These are phyloP conservation scores for Colletotrichum incanum DNA, from an alignment of 2,329 filamentous ascomycete species.

Conservation along the genomic window DNA sequence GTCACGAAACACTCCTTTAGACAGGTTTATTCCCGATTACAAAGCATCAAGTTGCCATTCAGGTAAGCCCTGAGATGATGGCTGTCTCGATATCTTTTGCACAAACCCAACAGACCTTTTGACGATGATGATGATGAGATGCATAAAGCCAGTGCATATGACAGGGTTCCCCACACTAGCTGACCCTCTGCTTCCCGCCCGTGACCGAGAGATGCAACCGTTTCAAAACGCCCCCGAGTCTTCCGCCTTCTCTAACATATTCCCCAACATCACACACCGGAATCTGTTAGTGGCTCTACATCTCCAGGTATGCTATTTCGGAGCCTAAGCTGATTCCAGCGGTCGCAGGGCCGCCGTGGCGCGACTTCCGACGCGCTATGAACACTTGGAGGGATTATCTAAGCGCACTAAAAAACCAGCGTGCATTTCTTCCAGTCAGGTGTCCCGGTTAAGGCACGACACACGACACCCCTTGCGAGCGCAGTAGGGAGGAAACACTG, in stretches of 20 bases:
- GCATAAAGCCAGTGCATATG: constrained; percentile 10
- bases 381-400: constrained; percentile 26
- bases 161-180: constrained; percentile 33
- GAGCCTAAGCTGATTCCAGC: not conserved
- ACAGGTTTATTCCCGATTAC: not conserved
- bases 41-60: not conserved
- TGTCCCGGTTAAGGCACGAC: constrained; percentile 15
- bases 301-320: not conserved
- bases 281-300: constrained; percentile 9
- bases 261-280: fast-evolving
- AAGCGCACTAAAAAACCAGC: constrained; percentile 25
- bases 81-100: not conserved
- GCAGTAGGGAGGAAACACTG: not conserved
- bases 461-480: not conserved
- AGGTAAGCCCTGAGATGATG: not conserved
- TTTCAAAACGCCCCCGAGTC: constrained; percentile 17
- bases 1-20: not conserved
- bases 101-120: not conserved
- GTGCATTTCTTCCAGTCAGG: constrained; percentile 32
- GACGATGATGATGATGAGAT: not conserved
- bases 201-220: constrained; percentile 21
- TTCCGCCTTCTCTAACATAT: constrained; percentile 2
- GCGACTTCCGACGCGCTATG: not conserved
- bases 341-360: constrained; percentile 9
- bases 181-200: constrained; percentile 26